Percentiles rank a stretch among this genome's conserved stretches.
Conservation (phyloP, 352 stramenopile species). For the Phytopythium helicoides region DNA sequence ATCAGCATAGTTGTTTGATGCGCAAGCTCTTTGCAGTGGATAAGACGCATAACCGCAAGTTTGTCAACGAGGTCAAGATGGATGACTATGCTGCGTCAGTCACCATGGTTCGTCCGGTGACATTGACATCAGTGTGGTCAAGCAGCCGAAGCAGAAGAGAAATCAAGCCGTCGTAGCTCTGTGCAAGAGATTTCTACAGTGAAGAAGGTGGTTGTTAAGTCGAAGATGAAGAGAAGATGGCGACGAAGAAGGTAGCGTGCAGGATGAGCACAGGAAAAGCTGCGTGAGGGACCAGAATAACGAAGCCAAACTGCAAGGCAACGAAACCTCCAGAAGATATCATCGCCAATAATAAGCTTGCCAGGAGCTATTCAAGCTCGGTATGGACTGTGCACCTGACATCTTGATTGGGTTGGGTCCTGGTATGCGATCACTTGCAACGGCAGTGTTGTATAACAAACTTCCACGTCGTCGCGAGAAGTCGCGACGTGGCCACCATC, state of each 20-base stretch:
- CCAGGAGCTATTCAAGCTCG: constrained; percentile 7
- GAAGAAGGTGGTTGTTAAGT: constrained; percentile 2
- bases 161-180: neutral
- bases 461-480: neutral
- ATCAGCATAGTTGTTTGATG: neutral
- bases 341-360: neutral
- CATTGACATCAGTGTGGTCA: neutral
- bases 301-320: too few relatives aligned
- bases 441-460: neutral
- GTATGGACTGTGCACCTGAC: neutral
- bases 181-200: too few relatives aligned
- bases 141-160: neutral
- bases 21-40: constrained; percentile 3
- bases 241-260: too few relatives aligned
- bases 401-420: constrained; percentile 8
- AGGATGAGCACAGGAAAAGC: too few relatives aligned
- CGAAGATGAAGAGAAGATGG: too few relatives aligned
- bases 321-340: constrained; percentile 3
- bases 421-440: constrained; percentile 8
- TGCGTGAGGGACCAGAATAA: too few relatives aligned
- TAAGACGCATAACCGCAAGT: constrained; percentile 2
- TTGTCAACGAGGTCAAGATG: constrained; percentile 8
- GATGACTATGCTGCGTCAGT: constrained; percentile 7
- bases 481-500: neutral
- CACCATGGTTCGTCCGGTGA: constrained; percentile 5